Base-by-base conservation (phyloP, 2,329 filamentous ascomycete genomes). In the Shiraia sp. region DNA sequence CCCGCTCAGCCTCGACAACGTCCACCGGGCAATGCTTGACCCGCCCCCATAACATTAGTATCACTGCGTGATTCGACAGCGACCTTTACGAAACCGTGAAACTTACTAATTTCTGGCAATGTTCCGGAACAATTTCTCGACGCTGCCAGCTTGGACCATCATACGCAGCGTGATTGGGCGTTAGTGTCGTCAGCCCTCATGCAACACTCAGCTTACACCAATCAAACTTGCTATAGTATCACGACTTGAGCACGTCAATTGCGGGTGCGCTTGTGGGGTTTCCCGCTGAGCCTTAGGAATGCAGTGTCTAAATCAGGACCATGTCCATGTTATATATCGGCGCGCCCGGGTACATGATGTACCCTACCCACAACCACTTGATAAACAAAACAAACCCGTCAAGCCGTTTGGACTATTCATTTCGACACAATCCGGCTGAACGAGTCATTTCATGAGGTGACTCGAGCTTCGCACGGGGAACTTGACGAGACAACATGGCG, bases 1-100 rank as follows among this genome's bases (percentile, higher is more conserved):
- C 42, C 19, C 22, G 24, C 52, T 55, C 46, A 54, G 55, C 55
- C 54, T 50, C 38, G 30, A 15, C 34, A 26, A 42, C 29, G 12
- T 8, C 7, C 23, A 42, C 29, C 46, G 30, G 41, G 36, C 37
- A 31, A 29, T 33, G 27, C 34, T 40, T 32, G 29, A 28, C 30
- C 33, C 23, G 5, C 30, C 2, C 37, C 37, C n/a, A 35, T n/a
- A 12, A 19, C 25, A 27, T 23, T 16, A 38, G 37, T 26, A 34
- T 23, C 23, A 13, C 28, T n/a, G 3, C 6, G 13, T 40, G 32
- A 45, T 45, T 41, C 25, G 34, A 33, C 36, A 17, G 9, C 32
- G 31, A 14, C 14, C 6, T 27, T 3, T 32, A n/a, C 14, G 14
- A 31, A 10, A 12, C 16, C 16, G 29, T 19, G 19, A 25, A 15